These are phyloP conservation scores for Hemerocallis citrina DNA, from an alignment of 106 monocot species.

Conservation along the genomic window DNA sequence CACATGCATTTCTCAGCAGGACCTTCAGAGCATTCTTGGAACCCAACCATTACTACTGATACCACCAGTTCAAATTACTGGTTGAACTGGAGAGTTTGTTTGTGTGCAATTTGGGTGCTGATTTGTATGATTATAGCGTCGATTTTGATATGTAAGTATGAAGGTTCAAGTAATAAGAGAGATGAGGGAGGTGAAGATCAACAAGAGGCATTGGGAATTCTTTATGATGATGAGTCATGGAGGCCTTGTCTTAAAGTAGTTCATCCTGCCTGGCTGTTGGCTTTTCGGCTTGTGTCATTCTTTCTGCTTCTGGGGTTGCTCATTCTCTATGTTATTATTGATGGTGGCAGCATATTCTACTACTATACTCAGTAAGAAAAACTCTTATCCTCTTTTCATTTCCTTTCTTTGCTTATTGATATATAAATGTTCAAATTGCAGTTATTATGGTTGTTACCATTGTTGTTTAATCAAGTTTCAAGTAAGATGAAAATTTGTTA, in stretches of 20 bases:
- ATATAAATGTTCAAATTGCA: background rate
- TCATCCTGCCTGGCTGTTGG: constrained; percentile 67
- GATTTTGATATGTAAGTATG: constrained; percentile 56
- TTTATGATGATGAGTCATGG: constrained; percentile 63
- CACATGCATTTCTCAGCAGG: constrained; percentile 42
- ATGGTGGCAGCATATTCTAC: constrained; percentile 39
- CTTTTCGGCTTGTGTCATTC: constrained; percentile 40
- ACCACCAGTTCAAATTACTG: constrained; percentile 42
- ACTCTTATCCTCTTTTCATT: no score
- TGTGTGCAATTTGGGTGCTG: constrained; percentile 54
- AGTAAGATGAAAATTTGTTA: background rate
- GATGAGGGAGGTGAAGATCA: constrained; percentile 10
- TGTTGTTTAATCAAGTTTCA: background rate
- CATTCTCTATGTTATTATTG: constrained; percentile 13
- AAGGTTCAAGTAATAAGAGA: constrained; percentile 17
- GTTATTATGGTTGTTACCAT: background rate
- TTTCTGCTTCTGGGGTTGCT: constrained; percentile 41
- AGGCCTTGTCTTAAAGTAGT: constrained; percentile 58
- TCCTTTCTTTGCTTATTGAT: background rate
- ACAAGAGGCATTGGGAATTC: constrained; percentile 12
- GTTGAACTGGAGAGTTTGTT: constrained; percentile 65
- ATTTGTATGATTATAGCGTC: constrained; percentile 34
- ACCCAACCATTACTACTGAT: constrained; percentile 31
- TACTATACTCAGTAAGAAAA: constrained; percentile 77
- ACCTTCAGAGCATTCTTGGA: constrained; percentile 36